Base-by-base conservation (phyloP, 192 early-diverging fungal genomes). In the Rhizophagus clarus region DNA sequence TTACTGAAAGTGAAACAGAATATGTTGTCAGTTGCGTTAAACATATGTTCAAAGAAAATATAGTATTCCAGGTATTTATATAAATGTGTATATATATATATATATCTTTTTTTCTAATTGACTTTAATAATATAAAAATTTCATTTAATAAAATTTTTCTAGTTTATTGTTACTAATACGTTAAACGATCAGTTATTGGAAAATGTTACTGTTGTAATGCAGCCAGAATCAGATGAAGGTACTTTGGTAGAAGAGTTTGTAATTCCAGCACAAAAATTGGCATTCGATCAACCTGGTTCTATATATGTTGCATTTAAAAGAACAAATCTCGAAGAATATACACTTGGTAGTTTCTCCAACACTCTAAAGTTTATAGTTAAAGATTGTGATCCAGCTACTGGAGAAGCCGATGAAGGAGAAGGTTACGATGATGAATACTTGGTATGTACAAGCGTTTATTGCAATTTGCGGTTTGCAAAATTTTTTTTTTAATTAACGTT, bases 341-440 rank as follows among this genome's bases (percentile, higher is more conserved):
- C 90, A 29, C 85, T 88, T 63, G 92, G 85, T 15, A 86, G 93
- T 37, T 99, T 98, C 85, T 88, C 92, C 3, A 95, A 94, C 86
- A 94, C 93, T 9, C 87, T 99, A 61, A 93, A 93, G 73, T 98
- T 97, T 81, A 83, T 95, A 28, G 91, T 97, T 56, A 98, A 96
- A 85, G 98, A 99, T 80, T 97, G 95, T 84, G 98, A 99, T 81
- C 96, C 97, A 20, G 86, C 89, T 1, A 98, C 96, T 10, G 95
- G 96, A 47, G 95, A 96, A 82, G 91, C 95, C 8, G 95, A 96
- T 79, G 94, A 94, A 77, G 93, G 97, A 64, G 37, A 40, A 7
- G 97, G 97, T 28, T 98, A 94, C 72, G 96, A 97, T 68, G 97
- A 97, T 81, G 97, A 99, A 82, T 99, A 98, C 82, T 84, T 88